phyloP scores from a whole-genome alignment of 2,329 filamentous ascomycete genomes.

The Aureobasidium mangrovei region DNA sequence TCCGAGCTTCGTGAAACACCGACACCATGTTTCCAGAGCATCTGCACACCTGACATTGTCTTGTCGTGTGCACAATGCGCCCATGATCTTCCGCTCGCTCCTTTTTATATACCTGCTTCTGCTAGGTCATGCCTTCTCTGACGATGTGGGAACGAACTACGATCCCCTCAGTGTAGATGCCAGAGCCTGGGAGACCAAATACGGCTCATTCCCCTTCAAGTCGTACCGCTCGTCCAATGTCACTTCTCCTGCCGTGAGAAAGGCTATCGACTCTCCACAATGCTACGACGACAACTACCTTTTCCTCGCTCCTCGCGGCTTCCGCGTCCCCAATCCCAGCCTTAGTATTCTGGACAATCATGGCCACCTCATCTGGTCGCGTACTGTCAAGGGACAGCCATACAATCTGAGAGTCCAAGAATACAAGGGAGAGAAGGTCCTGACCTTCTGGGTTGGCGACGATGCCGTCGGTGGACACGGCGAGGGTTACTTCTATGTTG shows the following conservation, averaged over 20 bases:
- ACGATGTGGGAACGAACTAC: slow-evolving; percentile 6
- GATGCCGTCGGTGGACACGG: slow-evolving; percentile 41
- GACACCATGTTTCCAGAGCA: too few relatives aligned
- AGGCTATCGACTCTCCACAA: slow-evolving; percentile 5
- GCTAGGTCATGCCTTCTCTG: neutral
- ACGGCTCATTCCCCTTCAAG: slow-evolving; percentile 10
- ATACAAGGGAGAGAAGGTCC: slow-evolving; percentile 36
- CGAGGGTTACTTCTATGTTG: slow-evolving; percentile 38
- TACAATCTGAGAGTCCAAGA: slow-evolving; percentile 40
- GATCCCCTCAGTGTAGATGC: neutral
- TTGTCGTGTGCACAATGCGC: neutral
- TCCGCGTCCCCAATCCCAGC: neutral
- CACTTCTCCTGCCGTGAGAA: slow-evolving; percentile 13
- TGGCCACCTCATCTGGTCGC: slow-evolving; percentile 11
- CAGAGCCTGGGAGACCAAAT: neutral
- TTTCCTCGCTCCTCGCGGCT: slow-evolving; percentile 13
- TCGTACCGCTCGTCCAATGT: slow-evolving; percentile 7
- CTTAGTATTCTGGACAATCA: slow-evolving; percentile 13
- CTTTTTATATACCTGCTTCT: neutral
- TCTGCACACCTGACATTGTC: neutral
- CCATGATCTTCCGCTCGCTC: neutral
- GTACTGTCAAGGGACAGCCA: slow-evolving; percentile 25
- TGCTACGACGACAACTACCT: slow-evolving; percentile 13
- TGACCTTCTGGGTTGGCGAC: slow-evolving; percentile 44
- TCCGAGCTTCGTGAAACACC: too few relatives aligned